Evolutionary conservation across 306 rosid species (phyloP).

Genomic region (Begonia masoniana): DNA sequence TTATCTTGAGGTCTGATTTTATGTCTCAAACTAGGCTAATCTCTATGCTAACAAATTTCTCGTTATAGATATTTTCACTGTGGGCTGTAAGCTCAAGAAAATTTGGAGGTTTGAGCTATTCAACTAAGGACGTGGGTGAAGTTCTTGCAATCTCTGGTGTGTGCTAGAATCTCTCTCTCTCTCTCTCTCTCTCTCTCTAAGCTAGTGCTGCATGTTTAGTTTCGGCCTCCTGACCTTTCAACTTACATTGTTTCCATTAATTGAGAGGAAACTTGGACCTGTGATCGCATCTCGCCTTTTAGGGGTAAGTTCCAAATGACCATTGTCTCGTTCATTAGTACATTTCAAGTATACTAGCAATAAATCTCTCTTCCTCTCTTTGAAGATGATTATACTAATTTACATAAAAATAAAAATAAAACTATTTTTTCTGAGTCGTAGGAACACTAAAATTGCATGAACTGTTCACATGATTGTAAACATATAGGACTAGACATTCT

Average conservation of each 20-base stretch:
- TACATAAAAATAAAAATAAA: too few relatives aligned
- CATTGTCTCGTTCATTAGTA: not conserved
- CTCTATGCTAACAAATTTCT: not conserved
- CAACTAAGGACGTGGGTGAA: constrained; percentile 52
- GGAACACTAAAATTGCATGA: too few relatives aligned
- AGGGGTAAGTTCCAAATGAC: not conserved
- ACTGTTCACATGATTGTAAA: too few relatives aligned
- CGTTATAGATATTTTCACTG: constrained; percentile 52
- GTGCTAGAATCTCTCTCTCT: not conserved
- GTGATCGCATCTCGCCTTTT: constrained; percentile 6
- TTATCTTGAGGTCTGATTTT: too few relatives aligned
- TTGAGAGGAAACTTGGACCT: constrained; percentile 37
- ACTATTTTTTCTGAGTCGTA: too few relatives aligned
- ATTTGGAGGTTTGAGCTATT: constrained; percentile 45
- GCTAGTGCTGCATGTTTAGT: constrained; percentile 16
- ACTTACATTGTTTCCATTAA: constrained; percentile 22
- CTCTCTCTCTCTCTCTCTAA: not conserved
- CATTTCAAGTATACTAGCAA: too few relatives aligned
- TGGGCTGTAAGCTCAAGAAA: constrained; percentile 62
- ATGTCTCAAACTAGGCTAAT: not conserved
- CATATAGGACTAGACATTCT: too few relatives aligned
- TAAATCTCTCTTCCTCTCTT: too few relatives aligned
- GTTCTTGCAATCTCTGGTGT: constrained; percentile 55
- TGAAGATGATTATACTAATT: too few relatives aligned
- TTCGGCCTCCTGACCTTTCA: constrained; percentile 37